These are phyloP conservation scores for Lichtheimia corymbifera DNA, from an alignment of 371 early-diverging fungal genomes.

Conservation along the genomic window DNA sequence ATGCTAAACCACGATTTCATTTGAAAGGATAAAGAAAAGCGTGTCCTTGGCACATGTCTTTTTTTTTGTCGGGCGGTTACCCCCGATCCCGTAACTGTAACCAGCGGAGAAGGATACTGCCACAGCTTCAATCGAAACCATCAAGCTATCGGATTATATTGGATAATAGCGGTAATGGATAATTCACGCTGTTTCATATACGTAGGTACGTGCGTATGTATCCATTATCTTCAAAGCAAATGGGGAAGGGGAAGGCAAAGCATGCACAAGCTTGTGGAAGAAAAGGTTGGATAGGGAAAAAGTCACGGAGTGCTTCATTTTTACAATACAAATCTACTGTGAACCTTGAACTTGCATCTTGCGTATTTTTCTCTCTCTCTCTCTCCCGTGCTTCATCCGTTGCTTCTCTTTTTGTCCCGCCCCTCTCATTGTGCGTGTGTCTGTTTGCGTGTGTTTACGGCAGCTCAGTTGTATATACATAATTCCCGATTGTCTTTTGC, in stretches of 20 bases:
- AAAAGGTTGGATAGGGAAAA: conserved; percentile 3
- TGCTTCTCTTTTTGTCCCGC: conserved; percentile 17
- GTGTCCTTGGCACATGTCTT: no score
- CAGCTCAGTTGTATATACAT: conserved; percentile 4
- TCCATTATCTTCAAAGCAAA: conserved; percentile 3
- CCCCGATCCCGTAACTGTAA: no score
- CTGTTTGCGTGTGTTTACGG: conserved; percentile 3
- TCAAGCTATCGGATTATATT: neutral
- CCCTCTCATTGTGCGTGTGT: conserved; percentile 9
- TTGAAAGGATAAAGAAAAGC: no score
- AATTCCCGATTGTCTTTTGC: conserved; percentile 3
- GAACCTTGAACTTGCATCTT: neutral
- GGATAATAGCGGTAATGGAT: neutral
- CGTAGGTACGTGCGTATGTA: neutral
- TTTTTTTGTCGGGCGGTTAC: no score
- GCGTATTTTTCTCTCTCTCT: conserved; percentile 10
- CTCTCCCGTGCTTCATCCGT: conserved; percentile 12
- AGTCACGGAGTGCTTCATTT: conserved; percentile 11
- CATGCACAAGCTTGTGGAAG: neutral
- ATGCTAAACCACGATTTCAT: no score
- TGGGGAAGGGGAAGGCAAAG: neutral
- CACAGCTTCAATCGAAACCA: neutral
- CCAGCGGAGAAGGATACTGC: no score
- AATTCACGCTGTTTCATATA: neutral
- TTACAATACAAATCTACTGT: conserved; percentile 13